Percentiles rank a stretch among this genome's conserved stretches.
These are phyloP conservation scores for Aleurites moluccanus DNA, from an alignment of 441 rosid species.

Conservation along the genomic window DNA sequence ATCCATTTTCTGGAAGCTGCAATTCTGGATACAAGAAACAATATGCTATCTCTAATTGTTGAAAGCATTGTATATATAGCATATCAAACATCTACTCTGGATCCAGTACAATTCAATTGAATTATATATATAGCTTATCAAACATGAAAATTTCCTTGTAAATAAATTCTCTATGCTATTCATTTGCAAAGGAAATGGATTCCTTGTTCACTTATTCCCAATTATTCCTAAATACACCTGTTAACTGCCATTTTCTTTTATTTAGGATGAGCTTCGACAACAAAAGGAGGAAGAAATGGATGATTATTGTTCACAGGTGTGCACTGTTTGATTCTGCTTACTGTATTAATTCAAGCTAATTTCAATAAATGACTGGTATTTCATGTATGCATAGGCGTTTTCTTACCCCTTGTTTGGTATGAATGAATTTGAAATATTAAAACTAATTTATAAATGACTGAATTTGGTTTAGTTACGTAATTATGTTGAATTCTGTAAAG, in stretches of 20 bases:
- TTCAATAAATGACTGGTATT: neutral
- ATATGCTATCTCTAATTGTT: neutral
- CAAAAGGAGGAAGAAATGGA: constrained; percentile 94
- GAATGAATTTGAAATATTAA: too few relatives aligned
- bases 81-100: neutral
- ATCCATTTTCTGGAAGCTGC: neutral
- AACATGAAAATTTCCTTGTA: neutral
- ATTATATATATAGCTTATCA: neutral
- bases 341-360: constrained; percentile 14
- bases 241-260: constrained; percentile 18
- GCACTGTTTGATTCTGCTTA: constrained; percentile 21
- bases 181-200: neutral
- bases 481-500: too few relatives aligned
- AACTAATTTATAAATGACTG: too few relatives aligned
- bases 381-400: neutral
- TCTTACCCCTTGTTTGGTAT: neutral
- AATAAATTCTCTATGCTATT: neutral
- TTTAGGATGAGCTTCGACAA: constrained; percentile 88
- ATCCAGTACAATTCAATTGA: neutral
- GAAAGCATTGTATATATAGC: too few relatives aligned
- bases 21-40: neutral
- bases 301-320: constrained; percentile 97
- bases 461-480: too few relatives aligned
- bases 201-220: neutral
- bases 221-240: neutral